Evolutionary conservation across 805 yeast genomes (phyloP).

Genomic region (Starmerella cellae): DNA sequence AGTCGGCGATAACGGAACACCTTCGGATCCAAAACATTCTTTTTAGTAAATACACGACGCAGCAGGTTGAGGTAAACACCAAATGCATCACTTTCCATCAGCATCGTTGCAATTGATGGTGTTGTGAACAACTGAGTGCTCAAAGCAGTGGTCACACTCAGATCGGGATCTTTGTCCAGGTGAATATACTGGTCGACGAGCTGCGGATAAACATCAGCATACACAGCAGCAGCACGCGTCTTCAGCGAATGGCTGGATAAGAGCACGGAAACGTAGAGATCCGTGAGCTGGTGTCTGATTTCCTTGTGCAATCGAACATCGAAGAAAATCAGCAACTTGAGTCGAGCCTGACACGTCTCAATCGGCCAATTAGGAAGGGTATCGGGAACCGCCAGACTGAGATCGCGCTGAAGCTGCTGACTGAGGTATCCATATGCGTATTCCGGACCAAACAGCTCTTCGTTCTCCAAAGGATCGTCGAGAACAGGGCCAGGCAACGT

Average conservation of each 20-base stretch:
- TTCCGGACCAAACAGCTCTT: constrained; percentile 12
- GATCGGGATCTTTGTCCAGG: constrained; percentile 79
- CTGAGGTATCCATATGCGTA: neutral
- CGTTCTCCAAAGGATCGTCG: neutral
- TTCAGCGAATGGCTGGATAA: constrained; percentile 48
- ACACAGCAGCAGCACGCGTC: constrained; percentile 54
- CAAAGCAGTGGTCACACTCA: constrained; percentile 56
- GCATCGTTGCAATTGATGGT: constrained; percentile 59
- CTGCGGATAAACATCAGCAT: constrained; percentile 69
- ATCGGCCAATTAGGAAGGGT: constrained; percentile 8
- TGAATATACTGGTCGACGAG: constrained; percentile 55
- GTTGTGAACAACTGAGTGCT: constrained; percentile 83
- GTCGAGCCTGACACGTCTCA: constrained; percentile 27
- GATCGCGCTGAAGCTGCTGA: neutral
- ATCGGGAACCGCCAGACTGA: neutral
- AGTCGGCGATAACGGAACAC: constrained; percentile 55
- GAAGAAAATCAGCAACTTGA: constrained; percentile 47
- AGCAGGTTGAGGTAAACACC: constrained; percentile 49
- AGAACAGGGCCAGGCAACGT: neutral
- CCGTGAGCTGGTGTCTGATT: constrained; percentile 45
- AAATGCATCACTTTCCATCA: constrained; percentile 51
- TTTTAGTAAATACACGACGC: constrained; percentile 47
- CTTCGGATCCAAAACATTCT: constrained; percentile 35
- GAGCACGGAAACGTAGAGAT: constrained; percentile 49
- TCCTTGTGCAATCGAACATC: constrained; percentile 64